phyloP scores from a whole-genome alignment of 2,329 filamentous ascomycete genomes.

The Hymenoscyphus infarciens region DNA sequence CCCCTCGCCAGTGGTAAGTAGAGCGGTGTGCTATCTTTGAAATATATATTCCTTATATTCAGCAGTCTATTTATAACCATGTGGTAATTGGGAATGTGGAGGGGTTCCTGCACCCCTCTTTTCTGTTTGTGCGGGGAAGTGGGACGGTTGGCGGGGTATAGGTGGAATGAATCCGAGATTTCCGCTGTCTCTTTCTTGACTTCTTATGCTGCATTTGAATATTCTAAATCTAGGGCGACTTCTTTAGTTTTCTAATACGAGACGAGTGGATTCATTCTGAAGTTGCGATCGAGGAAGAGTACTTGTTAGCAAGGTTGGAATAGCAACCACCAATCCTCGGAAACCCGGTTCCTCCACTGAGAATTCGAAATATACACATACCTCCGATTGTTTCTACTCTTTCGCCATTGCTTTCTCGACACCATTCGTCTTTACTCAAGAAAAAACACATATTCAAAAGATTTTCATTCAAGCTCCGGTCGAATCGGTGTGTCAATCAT shows the following conservation, averaged over 20 bases:
- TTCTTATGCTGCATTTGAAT: not conserved
- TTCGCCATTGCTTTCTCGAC: too few species aligned
- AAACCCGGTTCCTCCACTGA: not conserved
- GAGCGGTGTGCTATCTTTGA: too few species aligned
- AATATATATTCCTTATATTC: not conserved
- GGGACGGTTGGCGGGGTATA: constrained; percentile 6
- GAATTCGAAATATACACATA: not conserved
- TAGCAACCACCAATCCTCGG: not conserved
- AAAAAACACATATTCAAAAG: not conserved
- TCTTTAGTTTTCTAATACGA: not conserved
- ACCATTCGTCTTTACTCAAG: not conserved
- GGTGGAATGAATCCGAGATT: not conserved
- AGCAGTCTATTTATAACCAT: not conserved
- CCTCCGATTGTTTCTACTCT: not conserved
- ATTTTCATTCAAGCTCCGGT: not conserved
- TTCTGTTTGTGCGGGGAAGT: not conserved
- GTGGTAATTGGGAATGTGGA: not conserved
- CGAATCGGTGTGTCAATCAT: too few species aligned
- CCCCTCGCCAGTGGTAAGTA: too few species aligned
- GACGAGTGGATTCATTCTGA: not conserved
- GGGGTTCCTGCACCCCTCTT: not conserved
- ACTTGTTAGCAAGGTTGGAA: not conserved
- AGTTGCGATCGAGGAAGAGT: not conserved
- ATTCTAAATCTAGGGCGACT: not conserved
- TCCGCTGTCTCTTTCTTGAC: not conserved